These are phyloP conservation scores for Cardamine occulta DNA, from an alignment of 345 rosid genomes.

Conservation along the genomic window DNA sequence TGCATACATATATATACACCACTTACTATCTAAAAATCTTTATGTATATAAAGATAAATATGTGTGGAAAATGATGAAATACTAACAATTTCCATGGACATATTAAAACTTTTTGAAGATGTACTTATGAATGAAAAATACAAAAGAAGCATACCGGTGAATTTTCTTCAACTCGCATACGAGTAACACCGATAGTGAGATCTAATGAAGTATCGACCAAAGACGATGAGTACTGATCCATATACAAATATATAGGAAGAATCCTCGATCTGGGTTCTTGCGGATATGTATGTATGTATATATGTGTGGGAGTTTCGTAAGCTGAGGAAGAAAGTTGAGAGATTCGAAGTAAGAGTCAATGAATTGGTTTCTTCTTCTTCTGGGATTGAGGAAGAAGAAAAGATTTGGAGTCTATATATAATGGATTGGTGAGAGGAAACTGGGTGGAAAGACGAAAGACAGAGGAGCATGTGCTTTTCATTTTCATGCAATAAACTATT, in stretches of 20 bases:
- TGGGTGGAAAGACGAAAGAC: slow-evolving; percentile 49
- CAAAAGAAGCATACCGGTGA: slow-evolving; percentile 40
- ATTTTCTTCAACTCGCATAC: slow-evolving; percentile 47
- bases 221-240: slow-evolving; percentile 56
- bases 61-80: slow-evolving; percentile 50
- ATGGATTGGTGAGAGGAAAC: slow-evolving; percentile 44
- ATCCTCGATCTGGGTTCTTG: slow-evolving; percentile 28
- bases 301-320: slow-evolving; percentile 15
- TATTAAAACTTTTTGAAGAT: slow-evolving; percentile 30
- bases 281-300: neutral
- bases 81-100: neutral
- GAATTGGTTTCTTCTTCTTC: slow-evolving; percentile 29
- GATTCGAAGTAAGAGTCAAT: slow-evolving; percentile 35
- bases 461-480: slow-evolving; percentile 41
- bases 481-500: slow-evolving; percentile 44
- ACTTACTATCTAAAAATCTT: neutral
- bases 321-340: slow-evolving; percentile 31
- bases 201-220: slow-evolving; percentile 61
- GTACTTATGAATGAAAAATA: neutral
- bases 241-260: slow-evolving; percentile 49
- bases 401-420: slow-evolving; percentile 38
- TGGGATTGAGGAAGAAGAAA: slow-evolving; percentile 30
- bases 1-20: neutral
- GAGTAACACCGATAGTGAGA: slow-evolving; percentile 53
- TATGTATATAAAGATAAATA: neutral